These are phyloP conservation scores for Russula foetens DNA, from an alignment of 768 basidiomycete species.

Conservation along the genomic window DNA sequence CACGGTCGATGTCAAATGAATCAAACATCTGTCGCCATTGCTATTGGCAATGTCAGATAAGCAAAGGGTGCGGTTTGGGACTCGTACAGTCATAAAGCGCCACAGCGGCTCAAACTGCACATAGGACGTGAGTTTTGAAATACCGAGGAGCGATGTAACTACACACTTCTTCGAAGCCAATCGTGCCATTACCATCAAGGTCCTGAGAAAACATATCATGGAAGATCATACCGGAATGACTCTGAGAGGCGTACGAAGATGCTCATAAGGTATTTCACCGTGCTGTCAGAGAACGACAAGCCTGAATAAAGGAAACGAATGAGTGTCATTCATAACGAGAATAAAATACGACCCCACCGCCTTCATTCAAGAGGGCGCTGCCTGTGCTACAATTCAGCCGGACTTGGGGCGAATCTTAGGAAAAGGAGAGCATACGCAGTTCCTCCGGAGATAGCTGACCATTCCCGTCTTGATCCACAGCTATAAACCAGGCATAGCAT, in stretches of 20 bases:
- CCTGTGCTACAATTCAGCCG: background rate
- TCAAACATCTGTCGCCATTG: constrained; percentile 5
- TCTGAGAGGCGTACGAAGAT: constrained; percentile 1
- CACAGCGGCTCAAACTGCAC: constrained; percentile 5
- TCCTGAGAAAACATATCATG: background rate
- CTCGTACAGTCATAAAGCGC: constrained; percentile 1
- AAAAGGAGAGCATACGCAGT: background rate
- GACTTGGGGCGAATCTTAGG: background rate
- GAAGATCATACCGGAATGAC: background rate
- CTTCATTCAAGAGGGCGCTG: background rate
- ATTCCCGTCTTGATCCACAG: constrained; percentile 3
- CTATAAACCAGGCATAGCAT: background rate
- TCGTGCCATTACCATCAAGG: background rate
- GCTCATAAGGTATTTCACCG: constrained; percentile 8
- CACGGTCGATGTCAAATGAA: background rate
- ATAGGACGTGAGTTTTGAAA: background rate
- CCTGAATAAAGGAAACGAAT: background rate
- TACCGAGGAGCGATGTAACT: background rate
- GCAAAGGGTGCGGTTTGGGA: background rate
- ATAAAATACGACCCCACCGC: background rate
- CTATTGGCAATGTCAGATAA: constrained; percentile 1
- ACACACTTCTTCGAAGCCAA: constrained; percentile 4
- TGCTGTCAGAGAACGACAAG: background rate
- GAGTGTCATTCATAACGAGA: background rate
- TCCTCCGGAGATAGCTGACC: constrained; percentile 1